These are phyloP conservation scores for Trichoderma sp. DNA, from an alignment of 2,329 filamentous ascomycete genomes.

Conservation along the genomic window DNA sequence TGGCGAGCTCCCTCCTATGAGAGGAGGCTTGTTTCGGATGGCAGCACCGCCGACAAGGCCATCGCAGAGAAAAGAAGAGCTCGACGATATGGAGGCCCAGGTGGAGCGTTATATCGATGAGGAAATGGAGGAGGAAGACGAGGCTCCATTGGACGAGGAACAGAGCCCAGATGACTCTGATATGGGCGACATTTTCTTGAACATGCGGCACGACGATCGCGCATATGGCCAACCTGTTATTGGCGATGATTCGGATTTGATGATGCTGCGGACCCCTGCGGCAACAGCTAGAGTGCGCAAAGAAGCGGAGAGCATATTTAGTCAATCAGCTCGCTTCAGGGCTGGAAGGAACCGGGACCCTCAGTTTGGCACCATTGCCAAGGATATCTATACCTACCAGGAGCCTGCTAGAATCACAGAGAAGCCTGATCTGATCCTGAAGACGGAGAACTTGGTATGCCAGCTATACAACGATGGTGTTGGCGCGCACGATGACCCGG, in stretches of 20 bases:
- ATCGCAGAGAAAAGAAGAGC: conserved; percentile 27
- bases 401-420: conserved; percentile 64
- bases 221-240: conserved; percentile 40
- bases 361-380: conserved; percentile 68
- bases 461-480: conserved; percentile 63
- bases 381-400: conserved; percentile 60
- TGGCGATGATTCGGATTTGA: conserved; percentile 49
- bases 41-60: conserved; percentile 24
- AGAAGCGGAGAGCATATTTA: conserved; percentile 57
- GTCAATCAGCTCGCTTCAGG: conserved; percentile 49
- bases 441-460: conserved; percentile 70
- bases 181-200: conserved; percentile 50
- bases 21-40: conserved; percentile 35
- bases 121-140: conserved; percentile 36
- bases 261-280: conserved; percentile 56
- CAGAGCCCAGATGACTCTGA: conserved; percentile 42
- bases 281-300: conserved; percentile 52
- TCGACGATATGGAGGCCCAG: conserved; percentile 36
- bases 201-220: conserved; percentile 45
- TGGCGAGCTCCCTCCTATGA: conserved; percentile 34
- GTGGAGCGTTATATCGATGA: conserved; percentile 39
- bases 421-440: conserved; percentile 67
- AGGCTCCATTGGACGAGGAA: conserved; percentile 38
- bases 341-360: conserved; percentile 53
- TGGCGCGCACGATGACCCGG: conserved; percentile 53